Percentiles rank a stretch among this genome's conserved stretches.
These are phyloP conservation scores for Irpex sp. DNA, from an alignment of 1,284 basidiomycete species.

Conservation along the genomic window DNA sequence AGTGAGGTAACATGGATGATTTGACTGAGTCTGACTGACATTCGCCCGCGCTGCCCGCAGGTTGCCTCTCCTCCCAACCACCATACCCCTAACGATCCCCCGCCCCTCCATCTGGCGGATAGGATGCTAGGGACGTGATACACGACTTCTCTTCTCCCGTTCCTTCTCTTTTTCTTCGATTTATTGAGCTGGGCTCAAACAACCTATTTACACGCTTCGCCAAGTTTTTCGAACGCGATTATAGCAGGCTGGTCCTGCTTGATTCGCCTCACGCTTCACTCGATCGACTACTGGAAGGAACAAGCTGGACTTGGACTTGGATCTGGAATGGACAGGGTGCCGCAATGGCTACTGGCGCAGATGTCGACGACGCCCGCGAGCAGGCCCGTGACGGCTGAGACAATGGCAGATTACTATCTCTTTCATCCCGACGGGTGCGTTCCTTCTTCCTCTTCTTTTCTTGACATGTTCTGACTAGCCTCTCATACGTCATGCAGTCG, in stretches of 20 bases:
- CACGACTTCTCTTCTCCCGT: background rate
- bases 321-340: background rate
- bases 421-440: constrained; percentile 13
- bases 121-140: background rate
- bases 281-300: background rate
- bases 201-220: background rate
- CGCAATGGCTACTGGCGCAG: background rate
- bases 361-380: background rate
- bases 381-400: background rate
- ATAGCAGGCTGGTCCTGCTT: constrained; percentile 12
- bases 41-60: too few relatives aligned
- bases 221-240: background rate
- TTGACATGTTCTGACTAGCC: background rate
- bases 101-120: background rate
- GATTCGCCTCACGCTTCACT: background rate
- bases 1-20: background rate
- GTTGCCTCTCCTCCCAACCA: background rate
- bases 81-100: background rate
- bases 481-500: constrained; percentile 29
- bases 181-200: constrained; percentile 11
- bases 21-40: too few relatives aligned
- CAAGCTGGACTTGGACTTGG: too few relatives aligned
- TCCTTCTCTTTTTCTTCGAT: background rate
- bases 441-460: background rate
- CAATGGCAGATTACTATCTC: constrained; percentile 5